These are phyloP conservation scores for Termitomyces heimii DNA, from an alignment of 768 basidiomycete genomes.

Conservation along the genomic window DNA sequence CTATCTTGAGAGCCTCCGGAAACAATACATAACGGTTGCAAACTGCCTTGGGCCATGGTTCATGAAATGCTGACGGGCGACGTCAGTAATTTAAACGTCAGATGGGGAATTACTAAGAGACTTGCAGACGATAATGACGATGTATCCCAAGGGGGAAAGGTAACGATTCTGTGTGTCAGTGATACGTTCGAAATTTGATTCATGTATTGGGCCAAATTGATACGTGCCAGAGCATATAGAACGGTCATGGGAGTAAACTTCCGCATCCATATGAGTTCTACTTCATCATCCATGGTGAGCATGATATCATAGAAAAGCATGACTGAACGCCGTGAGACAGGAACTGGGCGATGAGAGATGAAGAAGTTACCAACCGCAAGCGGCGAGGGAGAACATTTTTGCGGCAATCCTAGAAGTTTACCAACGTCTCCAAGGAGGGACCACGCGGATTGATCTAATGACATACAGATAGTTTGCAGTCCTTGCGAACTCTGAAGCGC, in stretches of 20 bases:
- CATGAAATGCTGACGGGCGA: background rate
- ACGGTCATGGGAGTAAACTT: slow-evolving; percentile 21
- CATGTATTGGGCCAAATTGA: background rate
- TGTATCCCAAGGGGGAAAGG: slow-evolving; percentile 26
- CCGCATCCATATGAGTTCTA: slow-evolving; percentile 27
- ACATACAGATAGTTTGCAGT: background rate
- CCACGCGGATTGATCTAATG: background rate
- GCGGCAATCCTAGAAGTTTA: background rate
- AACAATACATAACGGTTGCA: background rate
- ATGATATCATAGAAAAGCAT: slow-evolving; percentile 31
- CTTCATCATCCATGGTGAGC: slow-evolving; percentile 29
- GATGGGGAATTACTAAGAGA: background rate
- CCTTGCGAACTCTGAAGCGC: background rate
- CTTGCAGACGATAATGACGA: slow-evolving; percentile 29
- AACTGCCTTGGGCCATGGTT: background rate
- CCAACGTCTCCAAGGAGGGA: background rate
- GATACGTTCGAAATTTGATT: background rate
- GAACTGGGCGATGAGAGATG: too few species aligned
- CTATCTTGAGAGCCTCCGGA: background rate
- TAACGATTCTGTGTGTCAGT: slow-evolving; percentile 26
- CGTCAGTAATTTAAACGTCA: background rate
- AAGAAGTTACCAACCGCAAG: background rate
- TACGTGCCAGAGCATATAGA: slow-evolving; percentile 23
- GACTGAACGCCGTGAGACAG: slow-evolving; percentile 12
- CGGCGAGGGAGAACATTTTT: background rate